Conservation (phyloP, 2,329 filamentous ascomycete genomes). For the Leptographium wingfieldii region DNA sequence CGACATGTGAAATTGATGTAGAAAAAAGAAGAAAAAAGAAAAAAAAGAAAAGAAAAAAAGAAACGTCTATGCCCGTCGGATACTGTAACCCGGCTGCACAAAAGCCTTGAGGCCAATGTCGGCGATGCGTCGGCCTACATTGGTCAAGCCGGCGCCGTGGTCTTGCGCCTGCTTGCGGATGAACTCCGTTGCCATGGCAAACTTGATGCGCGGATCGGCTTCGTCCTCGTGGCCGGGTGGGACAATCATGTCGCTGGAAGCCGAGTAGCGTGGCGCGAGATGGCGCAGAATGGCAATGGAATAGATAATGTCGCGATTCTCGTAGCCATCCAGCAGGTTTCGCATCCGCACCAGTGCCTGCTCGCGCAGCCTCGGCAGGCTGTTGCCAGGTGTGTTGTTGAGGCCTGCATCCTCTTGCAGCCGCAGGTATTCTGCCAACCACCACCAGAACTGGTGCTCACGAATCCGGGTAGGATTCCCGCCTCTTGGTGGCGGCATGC, state of each 20-base stretch:
- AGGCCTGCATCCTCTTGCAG: slow-evolving; percentile 33
- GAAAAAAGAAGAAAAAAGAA: not conserved
- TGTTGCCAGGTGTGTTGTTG: slow-evolving; percentile 14
- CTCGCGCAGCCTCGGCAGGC: slow-evolving; percentile 42
- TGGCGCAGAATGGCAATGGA: slow-evolving; percentile 73
- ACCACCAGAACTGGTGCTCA: slow-evolving; percentile 73
- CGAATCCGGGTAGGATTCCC: slow-evolving; percentile 42
- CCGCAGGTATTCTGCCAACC: slow-evolving; percentile 58
- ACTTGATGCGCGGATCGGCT: slow-evolving; percentile 51
- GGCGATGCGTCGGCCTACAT: slow-evolving; percentile 57
- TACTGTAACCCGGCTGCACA: slow-evolving; percentile 40
- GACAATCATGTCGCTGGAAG: slow-evolving; percentile 27
- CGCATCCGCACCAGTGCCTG: slow-evolving; percentile 53
- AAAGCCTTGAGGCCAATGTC: slow-evolving; percentile 53
- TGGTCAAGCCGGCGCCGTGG: slow-evolving; percentile 53
- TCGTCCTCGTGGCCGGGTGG: slow-evolving; percentile 50
- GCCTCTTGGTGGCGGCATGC: slow-evolving; percentile 35
- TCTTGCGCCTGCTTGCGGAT: slow-evolving; percentile 50
- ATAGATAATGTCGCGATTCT: slow-evolving; percentile 85
- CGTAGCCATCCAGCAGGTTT: slow-evolving; percentile 60
- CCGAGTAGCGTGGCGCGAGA: slow-evolving; percentile 51
- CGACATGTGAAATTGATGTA: not conserved
- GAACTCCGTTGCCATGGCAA: slow-evolving; percentile 58
- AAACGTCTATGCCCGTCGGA: slow-evolving; percentile 3
- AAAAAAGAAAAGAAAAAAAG: not conserved